Evolutionary conservation across 2,329 filamentous ascomycete species (phyloP), one percentile per base, ranked within the genome.

Genomic region (Zymoseptoria brevis): DNA sequence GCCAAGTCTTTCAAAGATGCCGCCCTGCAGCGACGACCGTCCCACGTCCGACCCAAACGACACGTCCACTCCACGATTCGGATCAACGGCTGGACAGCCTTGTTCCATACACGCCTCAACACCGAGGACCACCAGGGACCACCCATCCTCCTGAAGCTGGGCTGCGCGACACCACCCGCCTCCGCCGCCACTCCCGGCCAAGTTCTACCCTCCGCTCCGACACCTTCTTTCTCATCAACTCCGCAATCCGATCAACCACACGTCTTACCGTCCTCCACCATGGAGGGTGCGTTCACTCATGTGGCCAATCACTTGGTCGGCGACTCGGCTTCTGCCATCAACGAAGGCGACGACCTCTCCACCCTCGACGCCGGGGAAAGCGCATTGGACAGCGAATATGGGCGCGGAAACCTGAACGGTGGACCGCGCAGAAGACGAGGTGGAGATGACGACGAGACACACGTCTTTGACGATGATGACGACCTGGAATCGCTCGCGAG

Each of bases 241-340:
- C 22, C 22, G 22, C 22, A 24, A 9, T 45, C 35, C 51, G 21
- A 24, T 51, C 50, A 24, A 51, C 7, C 19, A 21, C 19, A 21
- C 22, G 4, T 13, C 51, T 24, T 24, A 24, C 26, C 21, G 8
- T 16, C 19, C 22, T 24, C 22, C 57, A 55, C 64, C 67, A 93
- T 94, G 89, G 89, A 94, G 80, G 88, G 87, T 73, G 88, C 90
- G 67, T 96, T 95, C 74, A 93, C 87, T 63, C 88, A 94, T 76
- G 84, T 93, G 71, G 89, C 88, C 70, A 96, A 94, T 77, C 88
- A 92, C 76, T 79, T 92, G 67, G 86, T 94, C 71, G 91, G 88
- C 70, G 88, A 92, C 76, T 90, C 88, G 56, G 88, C 87, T 57
- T 86, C 88, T 61, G 89, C 88, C 63, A 96, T 96, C 75, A 96